Evolutionary conservation across 805 yeast genomes (phyloP).

Genomic region (Ogataea naganishii): DNA sequence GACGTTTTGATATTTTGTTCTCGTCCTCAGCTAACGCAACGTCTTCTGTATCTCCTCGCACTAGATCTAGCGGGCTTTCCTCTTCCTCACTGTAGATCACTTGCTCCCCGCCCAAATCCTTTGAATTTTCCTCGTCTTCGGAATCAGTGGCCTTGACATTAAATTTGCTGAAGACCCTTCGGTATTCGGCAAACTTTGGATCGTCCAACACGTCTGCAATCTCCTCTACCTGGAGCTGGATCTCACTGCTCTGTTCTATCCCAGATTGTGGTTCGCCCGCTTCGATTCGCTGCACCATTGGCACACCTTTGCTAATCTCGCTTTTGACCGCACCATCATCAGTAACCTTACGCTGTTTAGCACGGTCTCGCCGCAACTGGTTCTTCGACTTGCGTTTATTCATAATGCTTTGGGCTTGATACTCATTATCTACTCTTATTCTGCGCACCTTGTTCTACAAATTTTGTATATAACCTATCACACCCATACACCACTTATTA

Average conservation of each 20-base stretch:
- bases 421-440: no score
- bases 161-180: slow-evolving; percentile 15
- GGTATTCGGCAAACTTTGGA: slow-evolving; percentile 8
- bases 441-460: no score
- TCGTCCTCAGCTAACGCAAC: slow-evolving; percentile 18
- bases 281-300: no score
- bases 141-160: slow-evolving; percentile 2
- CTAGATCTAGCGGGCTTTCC: slow-evolving; percentile 5
- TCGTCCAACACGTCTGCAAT: slow-evolving; percentile 5
- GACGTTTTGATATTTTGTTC: slow-evolving; percentile 34
- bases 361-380: slow-evolving; percentile 43
- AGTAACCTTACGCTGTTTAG: slow-evolving; percentile 30
- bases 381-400: slow-evolving; percentile 48
- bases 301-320: no score
- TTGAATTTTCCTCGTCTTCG: slow-evolving; percentile 1
- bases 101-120: no score
- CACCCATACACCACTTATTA: no score
- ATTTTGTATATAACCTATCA: no score
- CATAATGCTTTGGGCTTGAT: no score
- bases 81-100: slow-evolving; percentile 12
- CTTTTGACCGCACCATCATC: slow-evolving; percentile 8
- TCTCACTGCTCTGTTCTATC: no score
- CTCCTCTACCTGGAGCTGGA: no score
- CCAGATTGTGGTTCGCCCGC: no score
- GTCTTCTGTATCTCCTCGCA: slow-evolving; percentile 5